A percentile compares a stretch with the other conserved stretches of the same genome.
Conservation (phyloP, 2,329 filamentous ascomycete genomes). For the Blastomyces gilchristii region DNA sequence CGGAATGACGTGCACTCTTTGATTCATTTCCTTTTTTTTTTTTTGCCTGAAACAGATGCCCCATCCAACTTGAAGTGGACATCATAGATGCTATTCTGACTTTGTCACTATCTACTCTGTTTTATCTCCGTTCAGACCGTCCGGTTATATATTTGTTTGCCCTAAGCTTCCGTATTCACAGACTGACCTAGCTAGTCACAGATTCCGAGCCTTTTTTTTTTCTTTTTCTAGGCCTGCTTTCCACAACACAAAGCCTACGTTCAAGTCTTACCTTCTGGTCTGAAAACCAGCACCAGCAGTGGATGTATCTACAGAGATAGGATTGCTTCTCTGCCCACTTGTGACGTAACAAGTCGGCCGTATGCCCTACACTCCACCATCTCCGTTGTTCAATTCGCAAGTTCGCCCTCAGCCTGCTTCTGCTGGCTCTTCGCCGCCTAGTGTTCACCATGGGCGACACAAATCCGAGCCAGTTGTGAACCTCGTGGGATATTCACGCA, state of each 20-base stretch:
- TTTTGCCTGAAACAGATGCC: no score
- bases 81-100: no score
- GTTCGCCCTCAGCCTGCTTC: conserved; percentile 39
- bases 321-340: conserved; percentile 5
- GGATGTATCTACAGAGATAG: not conserved
- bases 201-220: not conserved
- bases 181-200: not conserved
- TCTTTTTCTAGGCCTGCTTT: not conserved
- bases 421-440: conserved; percentile 29
- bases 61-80: no score
- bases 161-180: no score
- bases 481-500: conserved; percentile 20
- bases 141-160: no score
- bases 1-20: no score
- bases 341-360: conserved; percentile 25
- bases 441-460: conserved; percentile 13
- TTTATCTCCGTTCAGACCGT: no score
- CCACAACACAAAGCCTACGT: not conserved
- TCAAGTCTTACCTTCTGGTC: not conserved
- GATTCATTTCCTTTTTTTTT: no score
- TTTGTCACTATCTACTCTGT: no score
- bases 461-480: conserved; percentile 14
- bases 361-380: conserved; percentile 44
- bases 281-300: not conserved
- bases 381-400: conserved; percentile 48